Conservation (phyloP, 2,329 filamentous ascomycete species). For the Geosmithia morbida region DNA sequence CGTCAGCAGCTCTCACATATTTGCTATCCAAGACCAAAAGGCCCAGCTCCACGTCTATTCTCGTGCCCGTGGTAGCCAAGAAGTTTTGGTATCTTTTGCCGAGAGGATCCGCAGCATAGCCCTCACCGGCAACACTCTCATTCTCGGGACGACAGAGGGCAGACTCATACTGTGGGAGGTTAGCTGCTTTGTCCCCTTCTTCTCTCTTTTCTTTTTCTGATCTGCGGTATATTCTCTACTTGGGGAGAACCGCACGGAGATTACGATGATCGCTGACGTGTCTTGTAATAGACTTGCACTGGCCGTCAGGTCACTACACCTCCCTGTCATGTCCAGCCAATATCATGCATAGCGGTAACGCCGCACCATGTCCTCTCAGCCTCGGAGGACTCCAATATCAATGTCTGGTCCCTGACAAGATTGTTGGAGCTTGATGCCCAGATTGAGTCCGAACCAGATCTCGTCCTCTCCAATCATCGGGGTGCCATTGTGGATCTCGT, state of each 20-base stretch:
- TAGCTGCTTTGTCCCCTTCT: constrained; percentile 12
- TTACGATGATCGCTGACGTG: constrained; percentile 6
- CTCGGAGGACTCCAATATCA: constrained; percentile 76
- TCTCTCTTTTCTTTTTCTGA: constrained; percentile 5
- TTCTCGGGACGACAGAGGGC: constrained; percentile 73
- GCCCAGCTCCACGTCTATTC: constrained; percentile 89
- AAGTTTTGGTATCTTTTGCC: constrained; percentile 75
- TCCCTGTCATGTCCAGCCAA: constrained; percentile 63
- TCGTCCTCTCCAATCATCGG: constrained; percentile 65
- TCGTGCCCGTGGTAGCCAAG: constrained; percentile 69
- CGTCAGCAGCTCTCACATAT: constrained; percentile 69
- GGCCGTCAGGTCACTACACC: constrained; percentile 64
- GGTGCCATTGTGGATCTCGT: constrained; percentile 53
- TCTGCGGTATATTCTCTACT: background rate
- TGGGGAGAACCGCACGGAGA: background rate
- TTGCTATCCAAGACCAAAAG: constrained; percentile 83
- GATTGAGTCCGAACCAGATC: constrained; percentile 52
- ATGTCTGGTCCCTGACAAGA: constrained; percentile 74
- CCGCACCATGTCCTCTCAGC: constrained; percentile 63
- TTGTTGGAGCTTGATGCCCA: constrained; percentile 48
- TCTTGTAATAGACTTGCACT: constrained; percentile 44
- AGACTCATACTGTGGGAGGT: constrained; percentile 91
- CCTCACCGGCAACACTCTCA: constrained; percentile 56
- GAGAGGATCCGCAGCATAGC: constrained; percentile 72
- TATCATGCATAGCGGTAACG: constrained; percentile 61